A percentile compares a stretch with the other conserved stretches of the same genome.
These are phyloP conservation scores for Lyophyllum semitale DNA, from an alignment of 768 basidiomycete species.

Conservation along the genomic window DNA sequence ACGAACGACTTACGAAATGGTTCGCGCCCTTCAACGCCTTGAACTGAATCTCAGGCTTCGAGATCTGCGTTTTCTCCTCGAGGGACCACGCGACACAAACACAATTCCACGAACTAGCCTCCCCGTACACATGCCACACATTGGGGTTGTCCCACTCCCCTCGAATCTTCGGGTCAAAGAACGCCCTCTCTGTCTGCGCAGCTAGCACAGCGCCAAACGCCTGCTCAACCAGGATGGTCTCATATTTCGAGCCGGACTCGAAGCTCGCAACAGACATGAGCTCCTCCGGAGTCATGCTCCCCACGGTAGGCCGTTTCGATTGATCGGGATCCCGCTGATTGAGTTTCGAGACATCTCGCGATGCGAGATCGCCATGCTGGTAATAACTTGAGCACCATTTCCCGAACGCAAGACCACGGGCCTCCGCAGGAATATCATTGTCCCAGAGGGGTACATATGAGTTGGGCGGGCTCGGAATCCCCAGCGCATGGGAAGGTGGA, in stretches of 20 bases:
- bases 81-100: constrained; percentile 5
- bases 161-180: neutral
- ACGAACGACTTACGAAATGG: constrained; percentile 7
- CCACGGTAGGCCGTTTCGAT: neutral
- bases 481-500: constrained; percentile 1
- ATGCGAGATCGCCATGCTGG: constrained; percentile 1
- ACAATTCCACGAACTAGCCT: constrained; percentile 5
- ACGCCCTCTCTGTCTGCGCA: neutral
- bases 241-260: neutral
- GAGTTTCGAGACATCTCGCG: neutral
- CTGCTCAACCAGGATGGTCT: neutral
- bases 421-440: constrained; percentile 1
- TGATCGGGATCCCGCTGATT: neutral
- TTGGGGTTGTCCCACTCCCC: constrained; percentile 1
- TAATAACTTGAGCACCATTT: constrained; percentile 10
- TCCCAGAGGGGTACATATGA: constrained; percentile 6
- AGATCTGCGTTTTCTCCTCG: neutral
- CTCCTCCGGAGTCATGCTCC: constrained; percentile 4
- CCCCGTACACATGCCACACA: constrained; percentile 2
- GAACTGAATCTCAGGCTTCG: neutral
- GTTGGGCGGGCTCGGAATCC: neutral
- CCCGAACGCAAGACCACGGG: neutral
- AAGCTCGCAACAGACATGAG: neutral
- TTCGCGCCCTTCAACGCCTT: constrained; percentile 5
- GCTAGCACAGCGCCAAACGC: neutral